Percentiles rank a stretch among this genome's conserved stretches.
Conservation (phyloP, 1,139 yeast genomes). For the Suhomyces panamericanus region DNA sequence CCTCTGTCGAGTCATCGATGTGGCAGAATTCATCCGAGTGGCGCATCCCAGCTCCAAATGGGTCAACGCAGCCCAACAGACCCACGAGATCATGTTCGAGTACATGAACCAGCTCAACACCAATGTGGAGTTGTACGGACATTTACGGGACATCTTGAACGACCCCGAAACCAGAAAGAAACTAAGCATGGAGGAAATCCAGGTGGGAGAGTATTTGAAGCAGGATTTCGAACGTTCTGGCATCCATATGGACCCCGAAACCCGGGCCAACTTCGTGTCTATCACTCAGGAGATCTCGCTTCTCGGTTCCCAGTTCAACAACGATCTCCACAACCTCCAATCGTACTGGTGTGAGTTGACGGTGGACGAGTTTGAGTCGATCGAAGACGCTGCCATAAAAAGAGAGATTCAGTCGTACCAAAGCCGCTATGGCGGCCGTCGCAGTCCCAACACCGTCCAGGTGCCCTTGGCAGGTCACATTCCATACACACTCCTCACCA, state of each 20-base stretch:
- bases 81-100: slow-evolving; percentile 88
- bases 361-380: slow-evolving; percentile 31
- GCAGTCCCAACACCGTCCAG: slow-evolving; percentile 26
- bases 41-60: slow-evolving; percentile 77
- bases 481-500: slow-evolving; percentile 65
- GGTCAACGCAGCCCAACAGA: slow-evolving; percentile 79
- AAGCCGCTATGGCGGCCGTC: slow-evolving; percentile 13
- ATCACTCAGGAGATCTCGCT: slow-evolving; percentile 81
- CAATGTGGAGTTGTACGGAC: slow-evolving; percentile 67
- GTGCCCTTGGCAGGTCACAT: slow-evolving; percentile 71
- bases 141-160: slow-evolving; percentile 55
- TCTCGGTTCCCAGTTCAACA: slow-evolving; percentile 75
- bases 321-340: slow-evolving; percentile 51
- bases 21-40: slow-evolving; percentile 89
- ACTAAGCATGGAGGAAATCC: slow-evolving; percentile 68
- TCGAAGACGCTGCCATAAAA: slow-evolving; percentile 25
- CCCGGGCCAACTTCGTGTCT: slow-evolving; percentile 70
- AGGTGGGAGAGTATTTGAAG: slow-evolving; percentile 77
- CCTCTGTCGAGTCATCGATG: slow-evolving; percentile 88
- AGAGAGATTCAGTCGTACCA: slow-evolving; percentile 32
- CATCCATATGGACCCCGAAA: slow-evolving; percentile 70
- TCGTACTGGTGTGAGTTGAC: slow-evolving; percentile 41
- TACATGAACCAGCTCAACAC: slow-evolving; percentile 93
- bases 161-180: slow-evolving; percentile 36
- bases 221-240: slow-evolving; percentile 93